Conservation (phyloP, 306 rosid genomes). For the Myrica gale region DNA sequence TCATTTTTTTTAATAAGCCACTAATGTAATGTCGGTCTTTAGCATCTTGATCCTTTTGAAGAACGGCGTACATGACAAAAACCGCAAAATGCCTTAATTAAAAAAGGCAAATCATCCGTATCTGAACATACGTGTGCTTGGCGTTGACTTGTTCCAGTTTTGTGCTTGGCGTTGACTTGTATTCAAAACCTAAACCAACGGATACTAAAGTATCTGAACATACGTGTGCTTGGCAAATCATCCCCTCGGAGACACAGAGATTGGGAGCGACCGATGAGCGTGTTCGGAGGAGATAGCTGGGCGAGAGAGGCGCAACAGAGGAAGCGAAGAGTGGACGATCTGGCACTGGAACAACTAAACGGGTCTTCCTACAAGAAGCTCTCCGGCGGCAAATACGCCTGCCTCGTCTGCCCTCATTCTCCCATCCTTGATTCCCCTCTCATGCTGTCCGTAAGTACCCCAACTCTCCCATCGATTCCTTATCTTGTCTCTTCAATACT, state of each 20-base stretch:
- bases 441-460: slow-evolving; percentile 31
- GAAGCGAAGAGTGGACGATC: slow-evolving; percentile 35
- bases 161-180: too few species aligned
- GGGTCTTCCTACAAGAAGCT: slow-evolving; percentile 33
- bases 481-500: neutral
- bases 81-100: too few species aligned
- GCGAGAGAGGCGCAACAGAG: slow-evolving; percentile 37
- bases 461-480: neutral
- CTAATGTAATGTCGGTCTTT: too few species aligned
- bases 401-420: slow-evolving; percentile 32
- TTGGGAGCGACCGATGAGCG: slow-evolving; percentile 33
- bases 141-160: too few species aligned
- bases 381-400: slow-evolving; percentile 32
- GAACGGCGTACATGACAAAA: too few species aligned
- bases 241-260: neutral
- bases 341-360: slow-evolving; percentile 15
- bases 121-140: too few species aligned
- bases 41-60: too few species aligned
- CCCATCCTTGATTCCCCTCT: slow-evolving; percentile 39
- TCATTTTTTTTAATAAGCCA: too few species aligned
- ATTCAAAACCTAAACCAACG: too few species aligned
- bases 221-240: too few species aligned
- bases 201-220: too few species aligned
- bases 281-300: slow-evolving; percentile 48
- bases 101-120: neutral